A percentile compares a stretch with the other conserved stretches of the same genome.
Conservation (phyloP, 2,329 filamentous ascomycete species). For the Aspergillus vadensis region DNA sequence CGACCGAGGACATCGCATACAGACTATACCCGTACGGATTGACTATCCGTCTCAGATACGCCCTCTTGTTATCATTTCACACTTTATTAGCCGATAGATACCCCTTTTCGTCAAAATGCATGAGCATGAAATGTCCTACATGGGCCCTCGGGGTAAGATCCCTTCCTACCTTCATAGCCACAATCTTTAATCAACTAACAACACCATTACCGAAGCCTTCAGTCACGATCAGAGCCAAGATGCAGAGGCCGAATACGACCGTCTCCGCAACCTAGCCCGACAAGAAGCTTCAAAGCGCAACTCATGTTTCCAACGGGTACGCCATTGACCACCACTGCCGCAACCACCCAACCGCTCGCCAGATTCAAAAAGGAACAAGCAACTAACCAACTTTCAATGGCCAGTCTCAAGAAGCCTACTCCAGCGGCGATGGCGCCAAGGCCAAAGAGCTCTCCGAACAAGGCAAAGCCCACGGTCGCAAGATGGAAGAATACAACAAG, state of each 20-base stretch:
- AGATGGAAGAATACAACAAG: constrained; percentile 86
- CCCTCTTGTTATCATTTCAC: neutral
- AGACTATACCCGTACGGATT: neutral
- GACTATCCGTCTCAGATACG: neutral
- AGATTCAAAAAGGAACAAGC: no score
- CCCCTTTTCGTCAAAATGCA: constrained; percentile 33
- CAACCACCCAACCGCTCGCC: neutral
- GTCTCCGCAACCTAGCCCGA: constrained; percentile 79
- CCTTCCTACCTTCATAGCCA: constrained; percentile 1
- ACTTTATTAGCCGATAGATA: neutral
- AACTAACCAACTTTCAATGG: constrained; percentile 1
- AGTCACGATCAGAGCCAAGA: constrained; percentile 68
- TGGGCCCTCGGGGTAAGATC: constrained; percentile 42
- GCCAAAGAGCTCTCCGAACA: constrained; percentile 84
- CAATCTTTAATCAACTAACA: constrained; percentile 6
- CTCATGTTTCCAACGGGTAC: constrained; percentile 72
- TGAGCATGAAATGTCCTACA: constrained; percentile 47
- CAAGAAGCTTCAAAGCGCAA: constrained; percentile 77
- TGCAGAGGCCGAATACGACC: constrained; percentile 86
- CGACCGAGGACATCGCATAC: neutral
- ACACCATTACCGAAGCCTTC: constrained; percentile 61
- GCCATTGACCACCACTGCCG: neutral
- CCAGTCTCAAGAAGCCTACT: constrained; percentile 77
- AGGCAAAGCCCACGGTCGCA: constrained; percentile 78
- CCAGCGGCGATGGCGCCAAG: constrained; percentile 75